A percentile compares a stretch with the other conserved stretches of the same genome.
These are phyloP conservation scores for Peniophora sp. DNA, from an alignment of 1,284 basidiomycete genomes.

Conservation along the genomic window DNA sequence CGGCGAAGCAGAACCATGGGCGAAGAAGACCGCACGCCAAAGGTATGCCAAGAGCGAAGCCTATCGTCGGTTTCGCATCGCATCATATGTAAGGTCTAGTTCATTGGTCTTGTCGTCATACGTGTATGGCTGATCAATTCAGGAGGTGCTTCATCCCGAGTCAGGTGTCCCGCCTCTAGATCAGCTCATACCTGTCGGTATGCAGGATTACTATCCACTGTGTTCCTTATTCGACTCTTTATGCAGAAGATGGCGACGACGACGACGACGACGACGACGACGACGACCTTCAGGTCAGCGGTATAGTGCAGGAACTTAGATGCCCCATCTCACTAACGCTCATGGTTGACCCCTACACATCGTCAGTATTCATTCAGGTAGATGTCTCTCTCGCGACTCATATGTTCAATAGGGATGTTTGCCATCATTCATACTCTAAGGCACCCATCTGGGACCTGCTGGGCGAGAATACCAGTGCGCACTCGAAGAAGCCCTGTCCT, in stretches of 20 bases:
- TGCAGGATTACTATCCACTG: conserved; percentile 4
- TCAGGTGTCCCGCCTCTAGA: conserved; percentile 70
- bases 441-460: conserved; percentile 54
- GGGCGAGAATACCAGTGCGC: conserved; percentile 15
- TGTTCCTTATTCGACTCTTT: conserved; percentile 26
- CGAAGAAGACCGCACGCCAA: conserved; percentile 57
- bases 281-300: conserved; percentile 77
- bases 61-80: conserved; percentile 58
- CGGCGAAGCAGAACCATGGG: conserved; percentile 36
- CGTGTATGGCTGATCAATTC: neutral
- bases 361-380: conserved; percentile 42
- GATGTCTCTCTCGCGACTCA: neutral
- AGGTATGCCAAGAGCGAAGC: conserved; percentile 60
- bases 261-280: conserved; percentile 64
- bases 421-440: conserved; percentile 67
- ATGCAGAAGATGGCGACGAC: conserved; percentile 71
- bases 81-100: conserved; percentile 52
- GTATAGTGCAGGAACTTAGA: conserved; percentile 71
- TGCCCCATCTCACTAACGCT: conserved; percentile 68
- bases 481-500: conserved; percentile 45
- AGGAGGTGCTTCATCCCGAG: conserved; percentile 66
- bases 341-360: conserved; percentile 65
- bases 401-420: conserved; percentile 24
- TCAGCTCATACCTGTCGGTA: conserved; percentile 65
- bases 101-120: neutral